Percentiles rank a stretch among this genome's conserved stretches.
phyloP scores from a whole-genome alignment of 805 yeast species.

The Ogataea haglerorum region DNA sequence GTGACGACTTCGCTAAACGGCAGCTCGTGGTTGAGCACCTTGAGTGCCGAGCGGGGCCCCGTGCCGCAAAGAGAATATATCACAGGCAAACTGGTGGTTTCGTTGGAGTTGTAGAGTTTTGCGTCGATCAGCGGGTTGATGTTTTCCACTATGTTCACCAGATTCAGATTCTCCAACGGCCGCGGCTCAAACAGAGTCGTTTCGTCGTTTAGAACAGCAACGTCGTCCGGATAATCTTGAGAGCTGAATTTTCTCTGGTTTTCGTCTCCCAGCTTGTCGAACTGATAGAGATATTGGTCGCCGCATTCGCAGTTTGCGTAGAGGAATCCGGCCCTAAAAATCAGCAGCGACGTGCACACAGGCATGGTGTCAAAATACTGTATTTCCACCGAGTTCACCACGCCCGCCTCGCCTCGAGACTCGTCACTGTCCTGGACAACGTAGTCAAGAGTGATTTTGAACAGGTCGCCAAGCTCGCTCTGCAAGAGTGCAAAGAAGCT shows the following conservation, averaged over 20 bases:
- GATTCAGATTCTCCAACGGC: conserved; percentile 52
- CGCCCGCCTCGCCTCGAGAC: conserved; percentile 31
- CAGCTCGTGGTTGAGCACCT: conserved; percentile 53
- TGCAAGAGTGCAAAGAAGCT: conserved; percentile 70
- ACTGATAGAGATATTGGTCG: conserved; percentile 70
- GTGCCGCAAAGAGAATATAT: conserved; percentile 42
- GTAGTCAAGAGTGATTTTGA: conserved; percentile 56
- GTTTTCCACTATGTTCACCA: conserved; percentile 48
- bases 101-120: conserved; percentile 33
- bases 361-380: conserved; percentile 79
- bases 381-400: conserved; percentile 43
- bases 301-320: conserved; percentile 63
- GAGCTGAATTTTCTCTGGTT: conserved; percentile 33
- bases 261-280: conserved; percentile 68
- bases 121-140: conserved; percentile 54
- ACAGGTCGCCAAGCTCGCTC: conserved; percentile 67
- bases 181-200: conserved; percentile 30
- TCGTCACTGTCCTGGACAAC: conserved; percentile 40
- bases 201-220: conserved; percentile 27
- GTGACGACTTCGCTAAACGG: conserved; percentile 61
- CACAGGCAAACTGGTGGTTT: conserved; percentile 37
- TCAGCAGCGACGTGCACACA: conserved; percentile 47
- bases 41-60: conserved; percentile 44
- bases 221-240: conserved; percentile 33
- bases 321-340: conserved; percentile 73